Conservation (phyloP, 2,329 filamentous ascomycete species). For the Ophiocordyceps robertsii region DNA sequence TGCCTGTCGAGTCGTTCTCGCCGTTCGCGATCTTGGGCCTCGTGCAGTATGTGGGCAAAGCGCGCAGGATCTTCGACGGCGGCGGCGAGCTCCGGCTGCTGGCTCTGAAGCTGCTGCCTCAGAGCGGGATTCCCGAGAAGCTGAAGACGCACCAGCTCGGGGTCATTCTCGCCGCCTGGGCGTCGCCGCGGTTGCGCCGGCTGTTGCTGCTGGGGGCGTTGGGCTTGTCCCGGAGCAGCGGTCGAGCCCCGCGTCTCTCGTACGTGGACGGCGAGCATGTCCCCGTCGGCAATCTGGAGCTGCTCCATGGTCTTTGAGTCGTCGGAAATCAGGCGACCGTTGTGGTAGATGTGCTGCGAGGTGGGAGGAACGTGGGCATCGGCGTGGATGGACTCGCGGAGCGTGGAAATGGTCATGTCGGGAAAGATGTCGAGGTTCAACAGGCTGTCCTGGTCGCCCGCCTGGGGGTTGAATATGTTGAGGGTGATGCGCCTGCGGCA, state of each 20-base stretch:
- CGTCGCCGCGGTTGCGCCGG: conserved; percentile 18
- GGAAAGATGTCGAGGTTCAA: conserved; percentile 70
- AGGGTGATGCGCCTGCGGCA: conserved; percentile 68
- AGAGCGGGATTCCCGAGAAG: conserved; percentile 66
- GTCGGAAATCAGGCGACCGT: conserved; percentile 67
- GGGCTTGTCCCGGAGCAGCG: conserved; percentile 24
- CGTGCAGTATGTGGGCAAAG: conserved; percentile 61
- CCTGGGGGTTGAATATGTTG: conserved; percentile 64
- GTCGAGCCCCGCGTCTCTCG: conserved; percentile 40
- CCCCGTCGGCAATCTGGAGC: conserved; percentile 70
- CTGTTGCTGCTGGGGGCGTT: conserved; percentile 15
- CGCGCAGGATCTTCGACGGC: conserved; percentile 62
- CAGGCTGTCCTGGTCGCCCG: conserved; percentile 55
- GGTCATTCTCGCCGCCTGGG: conserved; percentile 39
- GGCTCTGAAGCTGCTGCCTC: conserved; percentile 55
- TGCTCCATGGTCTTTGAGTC: conserved; percentile 71
- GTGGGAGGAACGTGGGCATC: conserved; percentile 62
- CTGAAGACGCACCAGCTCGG: conserved; percentile 71
- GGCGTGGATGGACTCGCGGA: conserved; percentile 79
- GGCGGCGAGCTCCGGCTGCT: conserved; percentile 64
- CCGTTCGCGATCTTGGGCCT: conserved; percentile 56
- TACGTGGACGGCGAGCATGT: conserved; percentile 85
- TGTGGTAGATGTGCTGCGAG: conserved; percentile 79
- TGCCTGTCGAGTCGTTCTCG: conserved; percentile 64
- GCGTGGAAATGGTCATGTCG: conserved; percentile 69